Conservation (phyloP, 225 moss, liverwort and hornwort species). For the Lunularia cruciata region DNA sequence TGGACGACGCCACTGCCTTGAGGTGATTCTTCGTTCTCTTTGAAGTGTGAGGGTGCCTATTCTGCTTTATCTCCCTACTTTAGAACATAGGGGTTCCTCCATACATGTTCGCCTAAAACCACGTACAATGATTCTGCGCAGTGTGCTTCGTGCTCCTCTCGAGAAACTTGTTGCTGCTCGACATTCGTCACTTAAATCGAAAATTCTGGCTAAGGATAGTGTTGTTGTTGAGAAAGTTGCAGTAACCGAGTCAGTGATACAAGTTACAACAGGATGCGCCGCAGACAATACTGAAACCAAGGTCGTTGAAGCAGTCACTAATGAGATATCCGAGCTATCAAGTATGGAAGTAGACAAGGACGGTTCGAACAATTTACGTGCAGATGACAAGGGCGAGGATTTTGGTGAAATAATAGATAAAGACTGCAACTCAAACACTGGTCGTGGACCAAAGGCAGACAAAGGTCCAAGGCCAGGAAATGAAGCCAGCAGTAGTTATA, state of each 20-base stretch:
- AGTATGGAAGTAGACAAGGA: constrained; percentile 2
- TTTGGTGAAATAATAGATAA: constrained; percentile 6
- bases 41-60: not conserved
- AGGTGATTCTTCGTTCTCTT: constrained; percentile 43
- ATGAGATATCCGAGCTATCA: constrained; percentile 14
- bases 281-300: too few relatives aligned
- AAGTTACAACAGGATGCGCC: not conserved
- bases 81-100: not conserved
- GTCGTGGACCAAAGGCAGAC: constrained; percentile 19
- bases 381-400: constrained; percentile 20
- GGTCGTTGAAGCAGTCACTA: not conserved
- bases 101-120: not conserved
- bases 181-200: not conserved
- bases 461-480: constrained; percentile 41
- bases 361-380: constrained; percentile 6
- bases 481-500: constrained; percentile 41
- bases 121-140: constrained; percentile 22
- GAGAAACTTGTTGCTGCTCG: constrained; percentile 66
- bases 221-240: not conserved
- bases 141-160: constrained; percentile 76
- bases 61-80: not conserved
- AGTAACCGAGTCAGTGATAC: not conserved
- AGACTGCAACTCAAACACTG: constrained; percentile 4
- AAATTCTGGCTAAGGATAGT: not conserved
- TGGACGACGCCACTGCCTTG: constrained; percentile 65